phyloP scores from a whole-genome alignment of 805 yeast genomes.

The Metschnikowia vanudenii region DNA sequence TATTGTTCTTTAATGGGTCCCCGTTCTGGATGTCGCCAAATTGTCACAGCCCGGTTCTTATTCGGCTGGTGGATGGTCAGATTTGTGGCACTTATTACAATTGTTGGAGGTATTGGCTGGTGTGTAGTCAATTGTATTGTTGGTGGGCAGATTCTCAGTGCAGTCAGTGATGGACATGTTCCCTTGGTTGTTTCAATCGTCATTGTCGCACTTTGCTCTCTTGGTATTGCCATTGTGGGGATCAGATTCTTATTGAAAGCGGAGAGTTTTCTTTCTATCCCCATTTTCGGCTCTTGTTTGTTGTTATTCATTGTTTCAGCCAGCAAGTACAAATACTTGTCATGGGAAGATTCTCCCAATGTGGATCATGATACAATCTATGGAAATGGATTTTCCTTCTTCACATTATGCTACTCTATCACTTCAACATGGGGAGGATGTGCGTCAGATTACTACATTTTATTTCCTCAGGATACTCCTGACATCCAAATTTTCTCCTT shows the following conservation, averaged over 20 bases:
- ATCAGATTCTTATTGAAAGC: constrained; percentile 66
- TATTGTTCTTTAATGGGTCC: constrained; percentile 89
- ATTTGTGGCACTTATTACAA: constrained; percentile 66
- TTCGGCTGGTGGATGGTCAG: constrained; percentile 88
- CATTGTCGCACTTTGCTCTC: constrained; percentile 62
- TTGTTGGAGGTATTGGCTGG: constrained; percentile 87
- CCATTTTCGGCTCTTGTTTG: constrained; percentile 64
- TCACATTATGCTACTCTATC: constrained; percentile 70
- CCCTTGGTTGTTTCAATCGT: constrained; percentile 75
- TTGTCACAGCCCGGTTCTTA: constrained; percentile 76
- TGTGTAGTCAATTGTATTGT: constrained; percentile 80
- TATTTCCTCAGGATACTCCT: constrained; percentile 72
- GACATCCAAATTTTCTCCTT: constrained; percentile 51
- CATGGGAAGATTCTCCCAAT: constrained; percentile 21
- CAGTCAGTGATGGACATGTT: constrained; percentile 61
- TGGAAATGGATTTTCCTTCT: constrained; percentile 73
- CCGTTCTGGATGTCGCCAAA: constrained; percentile 83
- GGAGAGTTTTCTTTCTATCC: constrained; percentile 66
- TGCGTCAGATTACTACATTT: constrained; percentile 79
- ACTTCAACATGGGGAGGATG: constrained; percentile 90
- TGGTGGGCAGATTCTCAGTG: constrained; percentile 78
- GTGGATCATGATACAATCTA: constrained; percentile 37
- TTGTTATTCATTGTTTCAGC: constrained; percentile 66
- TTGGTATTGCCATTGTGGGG: constrained; percentile 73
- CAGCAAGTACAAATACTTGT: constrained; percentile 40